A percentile compares a stretch with the other conserved stretches of the same genome.
phyloP scores from a whole-genome alignment of 345 rosid genomes.

The Punica granatum region DNA sequence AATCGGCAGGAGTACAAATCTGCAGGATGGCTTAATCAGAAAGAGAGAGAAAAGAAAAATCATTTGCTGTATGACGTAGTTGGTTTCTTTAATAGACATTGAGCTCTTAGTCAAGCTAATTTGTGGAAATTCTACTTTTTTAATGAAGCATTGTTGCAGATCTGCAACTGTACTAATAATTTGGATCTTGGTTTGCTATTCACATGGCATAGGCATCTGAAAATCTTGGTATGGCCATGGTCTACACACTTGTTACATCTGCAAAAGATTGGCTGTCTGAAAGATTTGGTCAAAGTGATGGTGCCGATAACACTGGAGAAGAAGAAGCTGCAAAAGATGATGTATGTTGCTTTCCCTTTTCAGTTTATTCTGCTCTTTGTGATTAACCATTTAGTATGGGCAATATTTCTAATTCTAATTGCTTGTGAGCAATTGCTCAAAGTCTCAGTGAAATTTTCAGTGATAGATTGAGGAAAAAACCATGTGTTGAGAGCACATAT shows the following conservation, averaged over 20 bases:
- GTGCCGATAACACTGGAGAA: slow-evolving; percentile 29
- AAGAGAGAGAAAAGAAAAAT: too few species aligned
- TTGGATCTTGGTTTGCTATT: background rate
- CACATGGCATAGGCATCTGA: slow-evolving; percentile 57
- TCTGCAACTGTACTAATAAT: background rate
- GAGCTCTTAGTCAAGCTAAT: background rate
- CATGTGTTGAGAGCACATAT: background rate
- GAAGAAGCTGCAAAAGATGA: slow-evolving; percentile 75
- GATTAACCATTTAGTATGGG: background rate
- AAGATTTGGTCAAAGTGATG: slow-evolving; percentile 53
- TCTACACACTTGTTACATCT: slow-evolving; percentile 79
- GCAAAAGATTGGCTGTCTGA: slow-evolving; percentile 94
- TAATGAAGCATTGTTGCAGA: background rate
- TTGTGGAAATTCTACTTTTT: background rate
- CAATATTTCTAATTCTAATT: background rate
- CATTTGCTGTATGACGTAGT: too few species aligned
- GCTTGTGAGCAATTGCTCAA: background rate
- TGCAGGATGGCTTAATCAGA: background rate
- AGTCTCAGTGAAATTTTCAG: background rate
- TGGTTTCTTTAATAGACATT: background rate
- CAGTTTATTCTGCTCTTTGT: background rate
- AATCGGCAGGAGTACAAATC: background rate
- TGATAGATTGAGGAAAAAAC: background rate
- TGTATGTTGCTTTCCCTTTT: slow-evolving; percentile 31
- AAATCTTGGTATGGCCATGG: slow-evolving; percentile 97